Evolutionary conservation across 2,329 filamentous ascomycete species (phyloP).

Genomic region (Neocatenulostroma microsporum): DNA sequence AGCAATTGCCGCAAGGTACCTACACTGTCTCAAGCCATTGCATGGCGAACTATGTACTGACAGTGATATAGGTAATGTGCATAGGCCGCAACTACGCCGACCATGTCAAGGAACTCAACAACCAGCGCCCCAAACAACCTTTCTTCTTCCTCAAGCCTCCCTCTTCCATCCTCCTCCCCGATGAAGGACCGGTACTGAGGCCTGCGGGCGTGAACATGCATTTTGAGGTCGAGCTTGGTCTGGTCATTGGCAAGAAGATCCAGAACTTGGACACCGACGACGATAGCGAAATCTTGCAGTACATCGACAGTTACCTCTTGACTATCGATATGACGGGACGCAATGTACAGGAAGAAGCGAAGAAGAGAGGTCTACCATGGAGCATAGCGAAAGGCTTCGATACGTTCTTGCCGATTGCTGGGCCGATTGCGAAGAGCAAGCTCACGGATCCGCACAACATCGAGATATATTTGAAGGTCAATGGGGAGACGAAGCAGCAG

Average conservation of each 20-base stretch:
- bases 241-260: conserved; percentile 77
- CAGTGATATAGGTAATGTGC: conserved; percentile 69
- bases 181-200: conserved; percentile 69
- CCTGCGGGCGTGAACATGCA: conserved; percentile 80
- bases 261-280: conserved; percentile 69
- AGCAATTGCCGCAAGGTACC: conserved; percentile 43
- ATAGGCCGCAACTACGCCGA: conserved; percentile 97
- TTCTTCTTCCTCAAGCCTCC: conserved; percentile 99
- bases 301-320: conserved; percentile 79
- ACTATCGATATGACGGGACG: conserved; percentile 96
- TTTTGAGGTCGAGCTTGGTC: conserved; percentile 88
- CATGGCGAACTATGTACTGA: too few relatives aligned
- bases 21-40: conserved; percentile 1
- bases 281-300: conserved; percentile 65
- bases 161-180: conserved; percentile 73
- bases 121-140: conserved; percentile 78
- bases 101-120: conserved; percentile 89
- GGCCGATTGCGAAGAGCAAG: conserved; percentile 67
- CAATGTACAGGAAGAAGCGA: conserved; percentile 92
- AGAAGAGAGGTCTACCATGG: conserved; percentile 95
- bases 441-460: conserved; percentile 84
- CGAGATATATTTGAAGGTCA: conserved; percentile 78
- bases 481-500: conserved; percentile 66
- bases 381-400: conserved; percentile 96
- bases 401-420: conserved; percentile 84